Evolutionary conservation across 2,329 filamentous ascomycete genomes (phyloP).

Genomic region (Falciphora oryzae): DNA sequence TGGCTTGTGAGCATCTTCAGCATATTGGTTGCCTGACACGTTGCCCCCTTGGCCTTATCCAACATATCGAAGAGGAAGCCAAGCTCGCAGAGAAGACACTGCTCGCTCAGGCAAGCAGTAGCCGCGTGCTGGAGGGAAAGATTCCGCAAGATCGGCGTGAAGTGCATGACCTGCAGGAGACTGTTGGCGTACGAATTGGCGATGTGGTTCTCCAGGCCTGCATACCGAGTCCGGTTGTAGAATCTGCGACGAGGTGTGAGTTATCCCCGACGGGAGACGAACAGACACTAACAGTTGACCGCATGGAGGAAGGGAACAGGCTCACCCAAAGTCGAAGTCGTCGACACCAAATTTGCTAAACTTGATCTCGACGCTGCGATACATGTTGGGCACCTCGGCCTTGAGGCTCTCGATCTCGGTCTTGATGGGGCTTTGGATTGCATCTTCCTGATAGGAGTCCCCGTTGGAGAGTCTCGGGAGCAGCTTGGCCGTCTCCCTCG

Average conservation of each 20-base stretch:
- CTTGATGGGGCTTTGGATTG: conserved; percentile 7
- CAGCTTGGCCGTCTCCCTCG: conserved; percentile 57
- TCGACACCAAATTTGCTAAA: conserved; percentile 99
- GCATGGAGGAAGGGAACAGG: conserved; percentile 11
- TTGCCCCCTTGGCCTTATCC: conserved; percentile 87
- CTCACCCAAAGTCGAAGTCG: conserved; percentile 92
- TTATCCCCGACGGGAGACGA: not conserved
- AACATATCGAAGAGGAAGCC: conserved; percentile 98
- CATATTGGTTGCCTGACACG: conserved; percentile 94
- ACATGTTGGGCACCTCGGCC: conserved; percentile 80
- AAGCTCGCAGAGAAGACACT: conserved; percentile 86
- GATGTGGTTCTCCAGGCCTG: conserved; percentile 92
- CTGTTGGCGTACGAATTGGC: conserved; percentile 95
- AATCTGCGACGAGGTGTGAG: conserved; percentile 50
- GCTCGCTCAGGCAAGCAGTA: conserved; percentile 73
- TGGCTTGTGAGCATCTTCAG: conserved; percentile 83
- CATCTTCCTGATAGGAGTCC: not conserved
- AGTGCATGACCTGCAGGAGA: conserved; percentile 84
- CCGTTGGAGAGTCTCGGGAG: conserved; percentile 14
- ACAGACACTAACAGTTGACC: not conserved
- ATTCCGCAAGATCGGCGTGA: conserved; percentile 83
- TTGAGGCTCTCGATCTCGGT: conserved; percentile 67
- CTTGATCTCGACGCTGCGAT: conserved; percentile 93
- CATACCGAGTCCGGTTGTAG: conserved; percentile 90
- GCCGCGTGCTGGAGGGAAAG: conserved; percentile 84